Evolutionary conservation across 2,329 filamentous ascomycete genomes (phyloP).

Genomic region (Plenodomus biglobosus): DNA sequence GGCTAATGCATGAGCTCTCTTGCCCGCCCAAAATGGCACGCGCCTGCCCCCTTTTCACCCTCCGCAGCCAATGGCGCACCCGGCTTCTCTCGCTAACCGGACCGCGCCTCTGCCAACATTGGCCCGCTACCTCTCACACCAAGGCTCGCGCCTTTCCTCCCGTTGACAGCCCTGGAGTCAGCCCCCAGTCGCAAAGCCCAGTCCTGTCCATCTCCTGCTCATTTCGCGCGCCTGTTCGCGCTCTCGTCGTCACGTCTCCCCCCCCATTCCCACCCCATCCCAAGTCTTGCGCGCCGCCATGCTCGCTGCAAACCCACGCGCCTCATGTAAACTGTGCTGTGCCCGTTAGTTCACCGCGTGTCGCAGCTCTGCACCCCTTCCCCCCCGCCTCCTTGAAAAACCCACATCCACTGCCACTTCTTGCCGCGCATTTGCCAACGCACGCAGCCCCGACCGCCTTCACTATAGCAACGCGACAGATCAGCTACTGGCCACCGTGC

Average conservation of each 20-base stretch:
- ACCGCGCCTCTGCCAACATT: constrained; percentile 3
- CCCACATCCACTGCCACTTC: constrained; percentile 13
- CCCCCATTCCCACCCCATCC: constrained; percentile 22
- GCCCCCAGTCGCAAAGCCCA: constrained; percentile 22
- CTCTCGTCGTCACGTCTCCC: constrained; percentile 4
- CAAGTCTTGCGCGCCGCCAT: constrained; percentile 10
- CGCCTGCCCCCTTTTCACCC: background rate
- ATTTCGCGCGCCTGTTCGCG: constrained; percentile 20
- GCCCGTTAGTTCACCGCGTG: constrained; percentile 9
- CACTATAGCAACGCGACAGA: constrained; percentile 40
- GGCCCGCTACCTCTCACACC: constrained; percentile 8
- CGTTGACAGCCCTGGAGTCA: constrained; percentile 23
- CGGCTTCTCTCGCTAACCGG: background rate
- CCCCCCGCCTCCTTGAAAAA: background rate
- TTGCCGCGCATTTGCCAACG: constrained; percentile 34
- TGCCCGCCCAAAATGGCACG: background rate
- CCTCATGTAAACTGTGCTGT: constrained; percentile 5
- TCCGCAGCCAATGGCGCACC: constrained; percentile 26
- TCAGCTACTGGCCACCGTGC: constrained; percentile 35
- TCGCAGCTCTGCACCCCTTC: no score
- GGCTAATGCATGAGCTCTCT: constrained; percentile 17
- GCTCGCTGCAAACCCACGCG: constrained; percentile 2
- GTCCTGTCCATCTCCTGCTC: constrained; percentile 21
- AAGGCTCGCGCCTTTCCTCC: constrained; percentile 19
- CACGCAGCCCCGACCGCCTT: constrained; percentile 43